phyloP scores from a whole-genome alignment of 768 basidiomycete species.

The Hygrocybe coccinea region DNA sequence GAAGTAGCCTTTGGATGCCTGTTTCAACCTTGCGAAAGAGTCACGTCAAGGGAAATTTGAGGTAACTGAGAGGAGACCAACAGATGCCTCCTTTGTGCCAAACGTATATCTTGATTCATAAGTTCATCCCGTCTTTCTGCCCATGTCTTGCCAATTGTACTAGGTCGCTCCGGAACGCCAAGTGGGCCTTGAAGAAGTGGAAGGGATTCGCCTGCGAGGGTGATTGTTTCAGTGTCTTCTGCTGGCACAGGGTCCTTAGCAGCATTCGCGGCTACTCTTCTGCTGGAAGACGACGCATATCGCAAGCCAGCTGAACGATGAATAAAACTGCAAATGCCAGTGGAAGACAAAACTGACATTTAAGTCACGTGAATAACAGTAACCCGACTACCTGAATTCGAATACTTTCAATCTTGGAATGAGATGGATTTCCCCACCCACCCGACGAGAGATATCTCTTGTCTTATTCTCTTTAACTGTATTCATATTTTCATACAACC shows the following conservation, averaged over 20 bases:
- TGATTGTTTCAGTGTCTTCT: slow-evolving; percentile 13
- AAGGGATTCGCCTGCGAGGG: slow-evolving; percentile 16
- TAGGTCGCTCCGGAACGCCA: slow-evolving; percentile 69
- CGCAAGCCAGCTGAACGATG: background rate
- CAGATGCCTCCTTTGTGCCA: slow-evolving; percentile 66
- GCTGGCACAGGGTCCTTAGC: background rate
- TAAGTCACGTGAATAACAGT: background rate
- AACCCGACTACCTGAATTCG: background rate
- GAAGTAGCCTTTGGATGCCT: slow-evolving; percentile 78
- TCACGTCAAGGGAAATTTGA: background rate
- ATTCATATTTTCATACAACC: slow-evolving; percentile 70
- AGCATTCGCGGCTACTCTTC: background rate
- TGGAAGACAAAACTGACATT: slow-evolving; percentile 9
- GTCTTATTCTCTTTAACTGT: slow-evolving; percentile 58
- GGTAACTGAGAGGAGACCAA: slow-evolving; percentile 24
- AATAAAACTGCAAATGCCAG: background rate
- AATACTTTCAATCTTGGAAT: slow-evolving; percentile 27
- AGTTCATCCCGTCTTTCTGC: slow-evolving; percentile 62
- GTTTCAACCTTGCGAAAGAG: slow-evolving; percentile 38
- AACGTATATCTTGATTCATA: slow-evolving; percentile 63
- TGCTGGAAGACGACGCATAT: background rate
- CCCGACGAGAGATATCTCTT: slow-evolving; percentile 67
- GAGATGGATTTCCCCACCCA: slow-evolving; percentile 64
- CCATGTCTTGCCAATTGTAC: slow-evolving; percentile 52
- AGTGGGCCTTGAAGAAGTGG: slow-evolving; percentile 58